phyloP scores from a whole-genome alignment of 2,329 filamentous ascomycete species.

The Ramularia collo-cygni region DNA sequence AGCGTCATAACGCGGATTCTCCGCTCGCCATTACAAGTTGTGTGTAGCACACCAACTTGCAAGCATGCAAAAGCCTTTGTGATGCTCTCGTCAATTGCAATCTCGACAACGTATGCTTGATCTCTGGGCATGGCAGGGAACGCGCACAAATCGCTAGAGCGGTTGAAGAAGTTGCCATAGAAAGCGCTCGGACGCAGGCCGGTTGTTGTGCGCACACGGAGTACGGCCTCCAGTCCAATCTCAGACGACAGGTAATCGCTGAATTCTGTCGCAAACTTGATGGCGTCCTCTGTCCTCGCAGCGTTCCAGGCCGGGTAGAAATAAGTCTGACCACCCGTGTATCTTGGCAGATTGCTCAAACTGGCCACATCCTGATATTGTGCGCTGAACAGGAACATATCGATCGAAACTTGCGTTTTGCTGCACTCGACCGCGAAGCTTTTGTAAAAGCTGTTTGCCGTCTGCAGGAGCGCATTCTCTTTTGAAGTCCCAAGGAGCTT shows the following conservation, averaged over 20 bases:
- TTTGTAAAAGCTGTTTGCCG: slow-evolving; percentile 95
- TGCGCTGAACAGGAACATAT: slow-evolving; percentile 95
- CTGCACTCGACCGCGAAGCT: slow-evolving; percentile 98
- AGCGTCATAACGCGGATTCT: slow-evolving; percentile 92
- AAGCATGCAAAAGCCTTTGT: slow-evolving; percentile 87
- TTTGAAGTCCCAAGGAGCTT: slow-evolving; percentile 91
- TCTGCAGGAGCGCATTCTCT: slow-evolving; percentile 80
- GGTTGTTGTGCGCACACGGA: slow-evolving; percentile 90
- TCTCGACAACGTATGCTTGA: slow-evolving; percentile 95
- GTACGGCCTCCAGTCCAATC: slow-evolving; percentile 90
- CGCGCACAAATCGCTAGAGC: slow-evolving; percentile 92
- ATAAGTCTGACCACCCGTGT: slow-evolving; percentile 95
- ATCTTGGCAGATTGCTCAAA: slow-evolving; percentile 87
- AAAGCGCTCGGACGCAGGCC: slow-evolving; percentile 95
- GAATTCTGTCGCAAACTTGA: slow-evolving; percentile 96
- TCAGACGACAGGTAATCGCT: slow-evolving; percentile 95
- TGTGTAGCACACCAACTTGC: slow-evolving; percentile 92
- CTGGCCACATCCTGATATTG: slow-evolving; percentile 97
- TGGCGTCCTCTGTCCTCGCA: slow-evolving; percentile 84
- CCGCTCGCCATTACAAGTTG: slow-evolving; percentile 93
- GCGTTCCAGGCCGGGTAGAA: slow-evolving; percentile 99
- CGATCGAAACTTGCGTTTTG: slow-evolving; percentile 96
- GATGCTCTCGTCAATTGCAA: slow-evolving; percentile 92
- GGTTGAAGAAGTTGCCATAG: slow-evolving; percentile 99
- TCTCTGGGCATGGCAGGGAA: slow-evolving; percentile 97